phyloP scores from a whole-genome alignment of 2,329 filamentous ascomycete genomes.

The Stachybotrys elegans region DNA sequence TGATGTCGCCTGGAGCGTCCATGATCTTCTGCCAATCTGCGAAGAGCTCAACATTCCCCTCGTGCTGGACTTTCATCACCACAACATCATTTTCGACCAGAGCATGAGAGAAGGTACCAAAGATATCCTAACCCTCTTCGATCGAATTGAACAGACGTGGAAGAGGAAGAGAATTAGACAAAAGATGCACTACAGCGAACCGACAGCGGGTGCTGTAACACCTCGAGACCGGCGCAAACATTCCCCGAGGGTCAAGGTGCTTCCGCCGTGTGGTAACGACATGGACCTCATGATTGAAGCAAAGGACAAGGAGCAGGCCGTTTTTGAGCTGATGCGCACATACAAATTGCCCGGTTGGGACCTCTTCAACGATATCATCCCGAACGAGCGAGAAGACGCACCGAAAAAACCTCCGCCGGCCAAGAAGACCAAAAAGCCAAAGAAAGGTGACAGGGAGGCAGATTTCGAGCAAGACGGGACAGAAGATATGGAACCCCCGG shows the following conservation, averaged over 20 bases:
- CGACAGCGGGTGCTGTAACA: slow-evolving; percentile 59
- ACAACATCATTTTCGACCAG: slow-evolving; percentile 86
- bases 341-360: slow-evolving; percentile 81
- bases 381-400: slow-evolving; percentile 72
- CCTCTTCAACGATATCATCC: slow-evolving; percentile 69
- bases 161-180: slow-evolving; percentile 76
- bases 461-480: slow-evolving; percentile 32
- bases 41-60: slow-evolving; percentile 92
- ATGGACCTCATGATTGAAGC: slow-evolving; percentile 99
- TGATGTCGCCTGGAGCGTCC: slow-evolving; percentile 87
- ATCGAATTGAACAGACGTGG: slow-evolving; percentile 81
- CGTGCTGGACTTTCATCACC: slow-evolving; percentile 90
- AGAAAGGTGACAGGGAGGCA: slow-evolving; percentile 31
- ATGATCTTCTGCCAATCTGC: slow-evolving; percentile 83
- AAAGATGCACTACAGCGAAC: slow-evolving; percentile 97
- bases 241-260: slow-evolving; percentile 67
- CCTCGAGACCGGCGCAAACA: slow-evolving; percentile 78
- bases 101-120: slow-evolving; percentile 74
- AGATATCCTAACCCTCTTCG: slow-evolving; percentile 70
- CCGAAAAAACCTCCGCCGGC: no score
- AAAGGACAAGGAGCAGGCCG: slow-evolving; percentile 95
- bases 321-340: slow-evolving; percentile 87
- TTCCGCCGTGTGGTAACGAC: slow-evolving; percentile 75
- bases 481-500: slow-evolving; percentile 28
- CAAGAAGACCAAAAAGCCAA: slow-evolving; percentile 37